phyloP scores from a whole-genome alignment of 2,329 filamentous ascomycete genomes.

The Aspergillus glaucus region DNA sequence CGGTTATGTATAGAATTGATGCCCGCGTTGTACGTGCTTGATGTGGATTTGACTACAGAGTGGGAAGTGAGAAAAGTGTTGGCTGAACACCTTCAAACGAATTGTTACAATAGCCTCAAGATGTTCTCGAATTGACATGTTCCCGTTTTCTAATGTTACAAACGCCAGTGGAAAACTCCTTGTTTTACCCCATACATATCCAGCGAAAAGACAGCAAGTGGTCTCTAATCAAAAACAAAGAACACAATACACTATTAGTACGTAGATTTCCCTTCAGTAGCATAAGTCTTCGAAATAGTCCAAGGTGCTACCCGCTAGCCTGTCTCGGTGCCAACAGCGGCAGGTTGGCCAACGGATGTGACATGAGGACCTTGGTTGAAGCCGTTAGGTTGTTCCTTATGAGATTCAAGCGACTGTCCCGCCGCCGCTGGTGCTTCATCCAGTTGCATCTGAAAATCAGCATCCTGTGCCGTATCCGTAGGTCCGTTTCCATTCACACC shows the following conservation, averaged over 20 bases:
- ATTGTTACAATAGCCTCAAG: too few species aligned
- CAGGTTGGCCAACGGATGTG: background rate
- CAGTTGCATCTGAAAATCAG: conserved; percentile 1
- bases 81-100: too few species aligned
- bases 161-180: background rate
- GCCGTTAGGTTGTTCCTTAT: background rate
- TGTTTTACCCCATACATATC: background rate
- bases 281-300: too few species aligned
- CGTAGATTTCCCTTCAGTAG: too few species aligned
- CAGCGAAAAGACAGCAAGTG: background rate
- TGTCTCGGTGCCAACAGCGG: background rate
- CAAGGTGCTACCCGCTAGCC: background rate
- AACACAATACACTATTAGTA: background rate
- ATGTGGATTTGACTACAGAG: too few species aligned
- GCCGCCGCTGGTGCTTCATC: background rate
- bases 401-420: background rate
- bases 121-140: too few species aligned
- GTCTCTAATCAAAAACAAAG: background rate
- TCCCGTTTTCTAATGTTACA: background rate
- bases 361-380: background rate
- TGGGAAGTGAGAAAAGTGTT: too few species aligned
- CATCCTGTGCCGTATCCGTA: background rate
- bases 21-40: too few species aligned
- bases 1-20: too few species aligned
- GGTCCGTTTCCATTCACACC: conserved; percentile 5